Base-by-base conservation (phyloP, 2,329 filamentous ascomycete species). In the Alternaria arborescens region DNA sequence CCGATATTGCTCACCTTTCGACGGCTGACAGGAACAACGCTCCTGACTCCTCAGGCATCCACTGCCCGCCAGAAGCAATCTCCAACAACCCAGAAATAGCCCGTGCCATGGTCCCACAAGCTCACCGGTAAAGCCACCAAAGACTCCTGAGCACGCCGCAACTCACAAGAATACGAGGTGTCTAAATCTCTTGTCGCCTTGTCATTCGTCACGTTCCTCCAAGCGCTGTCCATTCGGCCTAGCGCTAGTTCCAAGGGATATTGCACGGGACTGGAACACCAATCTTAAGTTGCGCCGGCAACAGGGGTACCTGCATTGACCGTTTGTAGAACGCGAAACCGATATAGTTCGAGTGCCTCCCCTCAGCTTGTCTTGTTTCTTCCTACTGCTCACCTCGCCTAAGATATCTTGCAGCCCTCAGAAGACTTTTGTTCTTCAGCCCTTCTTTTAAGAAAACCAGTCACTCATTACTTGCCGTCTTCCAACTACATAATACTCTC, bases 371-470 rank as follows among this genome's bases (percentile, higher is more conserved):
- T 32, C 55, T 56, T 59, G 20, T 16, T 36, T 61, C 58, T 60
- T 46, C 57, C 60, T 61, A 43, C 59, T 53, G 61, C 62, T 38
- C 59, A 52, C 46, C 46, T 52, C 48, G 32, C 38, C 32, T n/a
- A 55, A 26, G 42, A 59, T 50, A 50, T 47, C 44, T 42, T 50
- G 40, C 61, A 66, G 44, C 62, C 61, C 55, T 55, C 58, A 36
- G 64, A 72, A 70, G 65, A 70, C 66, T 43, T 67, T 65, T 69
- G 58, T 71, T 72, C 70, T 69, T 65, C 69, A 71, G 64, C 65
- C 70, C 63, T 62, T 74, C 72, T 62, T 71, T 71, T 62, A 62
- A 53, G 11, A 42, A 61, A 70, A 50, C 28, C 65, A 62, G 62
- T 66, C 65, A 60, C 58, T 73, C 68, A 48, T 70, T 68, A 55